Conservation (phyloP, 2,329 filamentous ascomycete species). For the Zelopaecilomyces penicillatus region DNA sequence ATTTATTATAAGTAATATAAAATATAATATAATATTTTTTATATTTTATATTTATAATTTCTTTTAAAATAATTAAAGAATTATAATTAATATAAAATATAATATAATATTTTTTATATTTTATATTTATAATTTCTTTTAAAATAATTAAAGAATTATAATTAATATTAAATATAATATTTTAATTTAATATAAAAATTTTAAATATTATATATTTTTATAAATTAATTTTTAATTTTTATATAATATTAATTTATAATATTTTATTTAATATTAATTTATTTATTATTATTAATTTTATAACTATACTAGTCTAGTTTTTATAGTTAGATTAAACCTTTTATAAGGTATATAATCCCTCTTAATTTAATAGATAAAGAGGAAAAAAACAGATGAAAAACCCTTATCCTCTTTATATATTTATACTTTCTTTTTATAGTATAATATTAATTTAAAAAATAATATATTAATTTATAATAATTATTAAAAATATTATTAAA, state of each 20-base stretch:
- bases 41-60: constrained; percentile 1
- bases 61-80: constrained; percentile 2
- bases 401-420: no score
- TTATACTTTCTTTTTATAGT: no score
- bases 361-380: background rate
- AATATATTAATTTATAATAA: background rate
- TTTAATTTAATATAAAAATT: constrained; percentile 5
- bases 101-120: background rate
- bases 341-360: no score
- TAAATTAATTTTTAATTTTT: background rate
- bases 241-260: background rate
- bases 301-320: background rate
- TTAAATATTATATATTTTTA: constrained; percentile 2
- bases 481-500: no score
- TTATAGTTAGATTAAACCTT: no score
- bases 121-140: constrained; percentile 2
- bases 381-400: no score
- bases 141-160: background rate
- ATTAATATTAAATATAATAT: constrained; percentile 4
- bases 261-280: background rate
- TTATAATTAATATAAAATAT: background rate
- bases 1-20: background rate
- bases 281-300: no score
- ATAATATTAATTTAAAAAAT: background rate
- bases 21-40: background rate